phyloP scores from a whole-genome alignment of 2,329 filamentous ascomycete species.

The Plenodomus biglobosus region DNA sequence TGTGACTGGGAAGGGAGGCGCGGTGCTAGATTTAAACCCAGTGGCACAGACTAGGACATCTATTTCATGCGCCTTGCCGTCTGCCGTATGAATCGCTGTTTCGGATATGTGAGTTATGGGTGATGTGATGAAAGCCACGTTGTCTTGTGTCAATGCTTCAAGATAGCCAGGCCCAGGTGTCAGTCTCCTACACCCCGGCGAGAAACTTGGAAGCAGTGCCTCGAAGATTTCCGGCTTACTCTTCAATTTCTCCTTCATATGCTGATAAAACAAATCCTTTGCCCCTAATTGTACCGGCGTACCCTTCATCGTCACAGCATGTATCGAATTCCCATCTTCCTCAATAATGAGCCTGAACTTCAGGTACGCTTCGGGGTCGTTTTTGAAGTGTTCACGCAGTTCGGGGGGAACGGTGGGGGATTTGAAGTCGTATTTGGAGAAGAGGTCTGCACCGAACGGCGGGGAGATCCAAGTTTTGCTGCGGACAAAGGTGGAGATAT shows the following conservation, averaged over 20 bases:
- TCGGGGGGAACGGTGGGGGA: conserved; percentile 31
- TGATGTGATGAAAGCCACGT: conserved; percentile 43
- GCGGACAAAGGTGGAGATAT: conserved; percentile 36
- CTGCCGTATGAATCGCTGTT: conserved; percentile 45
- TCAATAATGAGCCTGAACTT: conserved; percentile 37
- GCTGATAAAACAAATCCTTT: conserved; percentile 43
- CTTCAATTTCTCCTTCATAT: conserved; percentile 46
- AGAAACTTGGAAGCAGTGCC: conserved; percentile 47
- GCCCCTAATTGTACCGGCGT: conserved; percentile 43
- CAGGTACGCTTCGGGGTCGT: conserved; percentile 35
- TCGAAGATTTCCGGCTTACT: conserved; percentile 46
- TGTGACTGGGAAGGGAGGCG: conserved; percentile 45
- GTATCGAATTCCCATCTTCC: conserved; percentile 37
- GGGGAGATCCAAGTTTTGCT: conserved; percentile 44
- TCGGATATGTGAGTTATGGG: conserved; percentile 42
- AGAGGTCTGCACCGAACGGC: conserved; percentile 32
- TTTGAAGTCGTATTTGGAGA: conserved; percentile 40
- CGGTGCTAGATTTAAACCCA: conserved; percentile 46
- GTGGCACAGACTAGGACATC: conserved; percentile 52
- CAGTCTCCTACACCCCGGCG: conserved; percentile 52
- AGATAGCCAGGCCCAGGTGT: conserved; percentile 57
- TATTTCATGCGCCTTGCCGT: conserved; percentile 43
- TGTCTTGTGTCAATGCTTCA: conserved; percentile 49
- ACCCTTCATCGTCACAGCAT: conserved; percentile 39
- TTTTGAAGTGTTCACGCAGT: conserved; percentile 26